A percentile compares a stretch with the other conserved stretches of the same genome.
phyloP scores from a whole-genome alignment of 2,329 filamentous ascomycete genomes.

The Colletotrichum chrysophilum region DNA sequence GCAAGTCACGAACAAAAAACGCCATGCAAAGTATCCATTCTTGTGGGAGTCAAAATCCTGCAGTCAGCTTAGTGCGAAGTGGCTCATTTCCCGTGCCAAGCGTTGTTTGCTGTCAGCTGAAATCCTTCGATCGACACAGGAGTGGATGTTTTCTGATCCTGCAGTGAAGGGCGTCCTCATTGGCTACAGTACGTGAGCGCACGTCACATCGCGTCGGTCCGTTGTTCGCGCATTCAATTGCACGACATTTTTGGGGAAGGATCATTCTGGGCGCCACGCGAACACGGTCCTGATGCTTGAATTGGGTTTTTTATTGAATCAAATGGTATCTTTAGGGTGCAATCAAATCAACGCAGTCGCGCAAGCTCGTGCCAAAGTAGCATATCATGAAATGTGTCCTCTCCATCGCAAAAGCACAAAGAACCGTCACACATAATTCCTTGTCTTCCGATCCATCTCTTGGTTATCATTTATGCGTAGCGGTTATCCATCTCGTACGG shows the following conservation, averaged over 20 bases:
- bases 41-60: neutral
- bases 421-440: neutral
- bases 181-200: neutral
- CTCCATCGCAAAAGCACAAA: neutral
- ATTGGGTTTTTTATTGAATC: neutral
- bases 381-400: neutral
- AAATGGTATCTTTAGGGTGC: neutral
- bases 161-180: neutral
- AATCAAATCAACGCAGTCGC: neutral
- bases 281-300: neutral
- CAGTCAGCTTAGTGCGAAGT: neutral
- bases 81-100: neutral
- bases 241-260: neutral
- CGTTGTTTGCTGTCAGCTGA: neutral
- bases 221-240: neutral
- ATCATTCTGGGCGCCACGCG: neutral
- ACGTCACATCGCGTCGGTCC: neutral
- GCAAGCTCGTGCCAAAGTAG: neutral
- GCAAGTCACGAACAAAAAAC: neutral
- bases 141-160: neutral
- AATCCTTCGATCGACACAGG: neutral
- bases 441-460: neutral
- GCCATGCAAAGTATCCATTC: neutral
- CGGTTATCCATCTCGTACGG: neutral
- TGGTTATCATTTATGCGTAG: neutral